A percentile compares a stretch with the other conserved stretches of the same genome.
These are phyloP conservation scores for Globisporangium sylvaticum DNA, from an alignment of 352 stramenopile genomes.

Conservation along the genomic window DNA sequence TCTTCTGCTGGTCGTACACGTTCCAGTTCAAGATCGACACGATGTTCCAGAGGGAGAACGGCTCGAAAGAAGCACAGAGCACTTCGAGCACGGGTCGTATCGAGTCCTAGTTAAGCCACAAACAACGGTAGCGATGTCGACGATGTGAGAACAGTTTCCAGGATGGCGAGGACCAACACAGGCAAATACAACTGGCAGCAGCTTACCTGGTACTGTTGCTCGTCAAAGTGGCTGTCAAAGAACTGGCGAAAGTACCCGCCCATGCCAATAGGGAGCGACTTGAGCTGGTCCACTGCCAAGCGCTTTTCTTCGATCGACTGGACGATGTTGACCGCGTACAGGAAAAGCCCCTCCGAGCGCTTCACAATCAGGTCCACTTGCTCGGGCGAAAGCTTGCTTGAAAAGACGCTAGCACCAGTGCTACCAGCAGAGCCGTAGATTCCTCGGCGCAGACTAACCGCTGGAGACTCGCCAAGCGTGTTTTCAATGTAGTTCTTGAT, in stretches of 20 bases:
- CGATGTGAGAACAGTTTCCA: not conserved
- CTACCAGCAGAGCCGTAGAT: not conserved
- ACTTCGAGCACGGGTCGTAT: conserved; percentile 70
- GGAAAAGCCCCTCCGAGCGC: conserved; percentile 58
- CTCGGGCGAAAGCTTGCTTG: conserved; percentile 21
- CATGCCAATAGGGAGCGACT: conserved; percentile 58
- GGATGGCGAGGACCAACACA: not conserved
- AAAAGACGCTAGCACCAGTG: not conserved
- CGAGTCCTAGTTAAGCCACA: conserved; percentile 15
- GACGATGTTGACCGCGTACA: conserved; percentile 78
- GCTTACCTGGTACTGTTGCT: conserved; percentile 41
- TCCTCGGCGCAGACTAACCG: not conserved
- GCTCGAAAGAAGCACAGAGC: conserved; percentile 63
- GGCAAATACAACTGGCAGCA: not conserved
- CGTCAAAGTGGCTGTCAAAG: conserved; percentile 65
- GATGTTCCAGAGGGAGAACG: conserved; percentile 39
- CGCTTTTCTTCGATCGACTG: conserved; percentile 53
- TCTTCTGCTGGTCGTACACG: conserved; percentile 57
- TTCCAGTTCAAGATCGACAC: conserved; percentile 51
- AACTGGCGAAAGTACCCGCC: conserved; percentile 64
- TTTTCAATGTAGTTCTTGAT: conserved; percentile 31
- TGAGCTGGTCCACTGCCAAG: conserved; percentile 42
- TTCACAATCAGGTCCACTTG: conserved; percentile 47
- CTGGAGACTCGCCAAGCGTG: conserved; percentile 12
- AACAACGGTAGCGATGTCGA: not conserved